A percentile compares a stretch with the other conserved stretches of the same genome.
These are phyloP conservation scores for Chytridiales sp. DNA, from an alignment of 371 early-diverging fungal genomes.

Conservation along the genomic window DNA sequence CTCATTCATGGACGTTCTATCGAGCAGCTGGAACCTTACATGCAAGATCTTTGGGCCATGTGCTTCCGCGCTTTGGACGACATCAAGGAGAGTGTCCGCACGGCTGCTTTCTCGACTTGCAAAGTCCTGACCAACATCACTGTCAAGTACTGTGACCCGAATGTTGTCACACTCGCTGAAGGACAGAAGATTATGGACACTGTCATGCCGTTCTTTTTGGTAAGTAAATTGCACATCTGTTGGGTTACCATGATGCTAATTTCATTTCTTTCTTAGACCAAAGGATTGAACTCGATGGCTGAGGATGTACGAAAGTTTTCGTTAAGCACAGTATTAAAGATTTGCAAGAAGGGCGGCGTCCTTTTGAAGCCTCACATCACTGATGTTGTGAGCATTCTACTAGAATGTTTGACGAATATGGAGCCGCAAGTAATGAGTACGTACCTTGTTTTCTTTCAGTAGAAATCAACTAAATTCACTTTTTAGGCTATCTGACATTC, in stretches of 20 bases:
- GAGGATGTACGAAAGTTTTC: conserved; percentile 88
- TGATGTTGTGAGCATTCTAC: conserved; percentile 66
- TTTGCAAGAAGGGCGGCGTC: conserved; percentile 73
- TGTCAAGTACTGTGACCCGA: conserved; percentile 81
- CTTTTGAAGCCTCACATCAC: conserved; percentile 74
- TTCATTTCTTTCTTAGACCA: conserved; percentile 32
- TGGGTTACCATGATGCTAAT: background rate
- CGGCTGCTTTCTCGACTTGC: conserved; percentile 79
- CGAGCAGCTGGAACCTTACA: conserved; percentile 67
- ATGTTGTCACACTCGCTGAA: conserved; percentile 52
- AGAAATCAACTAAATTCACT: background rate
- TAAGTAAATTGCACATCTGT: conserved; percentile 15
- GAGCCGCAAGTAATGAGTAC: conserved; percentile 72
- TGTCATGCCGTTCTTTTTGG: conserved; percentile 83
- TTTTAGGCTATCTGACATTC: conserved; percentile 83
- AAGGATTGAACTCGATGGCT: conserved; percentile 79
- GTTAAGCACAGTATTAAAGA: conserved; percentile 73
- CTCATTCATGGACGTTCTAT: conserved; percentile 71
- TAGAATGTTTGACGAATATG: conserved; percentile 77
- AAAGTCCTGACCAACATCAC: conserved; percentile 76
- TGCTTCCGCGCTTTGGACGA: conserved; percentile 89
- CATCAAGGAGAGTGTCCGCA: conserved; percentile 88
- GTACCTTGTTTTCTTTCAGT: conserved; percentile 1
- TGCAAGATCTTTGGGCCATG: conserved; percentile 84
- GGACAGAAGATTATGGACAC: conserved; percentile 71